Percentiles rank a stretch among this genome's conserved stretches.
These are phyloP conservation scores for Amoeboaphelidium occidentale DNA, from an alignment of 371 early-diverging fungal species.

Conservation along the genomic window DNA sequence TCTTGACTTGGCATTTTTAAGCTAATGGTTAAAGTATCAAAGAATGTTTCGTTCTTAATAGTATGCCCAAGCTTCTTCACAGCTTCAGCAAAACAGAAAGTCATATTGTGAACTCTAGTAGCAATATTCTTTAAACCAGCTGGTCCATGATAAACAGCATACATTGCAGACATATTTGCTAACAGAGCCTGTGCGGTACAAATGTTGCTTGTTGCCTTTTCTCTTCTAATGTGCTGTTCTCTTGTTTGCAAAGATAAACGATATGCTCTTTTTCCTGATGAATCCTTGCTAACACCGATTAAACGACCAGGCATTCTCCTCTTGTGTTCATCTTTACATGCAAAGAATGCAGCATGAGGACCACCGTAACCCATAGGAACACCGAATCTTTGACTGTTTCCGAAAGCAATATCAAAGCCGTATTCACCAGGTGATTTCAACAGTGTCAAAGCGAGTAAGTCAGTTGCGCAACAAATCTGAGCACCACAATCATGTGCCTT, in stretches of 20 bases:
- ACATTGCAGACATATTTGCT: conserved; percentile 83
- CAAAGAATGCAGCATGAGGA: conserved; percentile 96
- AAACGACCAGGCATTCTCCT: conserved; percentile 85
- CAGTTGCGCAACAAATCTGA: conserved; percentile 72
- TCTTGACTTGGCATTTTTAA: conserved; percentile 26
- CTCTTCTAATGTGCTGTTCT: conserved; percentile 94
- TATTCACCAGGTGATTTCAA: conserved; percentile 79
- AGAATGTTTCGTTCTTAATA: conserved; percentile 57
- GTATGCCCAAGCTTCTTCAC: conserved; percentile 37
- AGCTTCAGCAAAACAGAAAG: conserved; percentile 49
- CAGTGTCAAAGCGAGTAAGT: conserved; percentile 72
- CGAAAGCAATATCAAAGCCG: conserved; percentile 86
- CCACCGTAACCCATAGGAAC: conserved; percentile 94
- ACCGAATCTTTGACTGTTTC: conserved; percentile 88
- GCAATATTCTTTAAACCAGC: conserved; percentile 68
- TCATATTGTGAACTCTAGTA: conserved; percentile 64
- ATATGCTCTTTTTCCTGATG: conserved; percentile 61
- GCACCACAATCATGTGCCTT: conserved; percentile 52
- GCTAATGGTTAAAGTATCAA: conserved; percentile 73
- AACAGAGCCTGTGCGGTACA: conserved; percentile 86
- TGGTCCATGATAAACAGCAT: conserved; percentile 92
- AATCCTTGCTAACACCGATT: conserved; percentile 83
- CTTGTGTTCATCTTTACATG: conserved; percentile 69
- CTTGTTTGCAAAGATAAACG: conserved; percentile 85
- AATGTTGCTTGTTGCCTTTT: conserved; percentile 93